Conservation (phyloP, 352 stramenopile species). For the Pythium brachiatum region DNA sequence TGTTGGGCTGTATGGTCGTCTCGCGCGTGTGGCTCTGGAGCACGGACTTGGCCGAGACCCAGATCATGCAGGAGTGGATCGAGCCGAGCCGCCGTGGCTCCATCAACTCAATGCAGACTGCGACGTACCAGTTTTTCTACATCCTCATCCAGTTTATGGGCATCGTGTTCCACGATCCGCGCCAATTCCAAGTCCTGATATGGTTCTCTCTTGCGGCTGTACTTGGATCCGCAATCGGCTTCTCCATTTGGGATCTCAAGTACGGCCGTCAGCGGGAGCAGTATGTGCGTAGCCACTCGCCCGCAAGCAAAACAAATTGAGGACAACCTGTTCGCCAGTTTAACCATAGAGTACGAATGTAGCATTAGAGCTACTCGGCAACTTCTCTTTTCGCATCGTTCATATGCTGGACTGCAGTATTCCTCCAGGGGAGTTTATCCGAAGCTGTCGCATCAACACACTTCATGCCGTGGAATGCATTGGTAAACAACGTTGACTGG, state of each 20-base stretch:
- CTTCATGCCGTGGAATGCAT: no score
- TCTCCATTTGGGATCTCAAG: slow-evolving; percentile 26
- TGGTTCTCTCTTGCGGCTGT: slow-evolving; percentile 24
- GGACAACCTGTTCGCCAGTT: no score
- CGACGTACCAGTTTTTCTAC: slow-evolving; percentile 25
- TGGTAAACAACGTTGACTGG: no score
- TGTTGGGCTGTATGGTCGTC: slow-evolving; percentile 21
- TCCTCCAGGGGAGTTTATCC: no score
- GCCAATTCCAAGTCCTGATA: slow-evolving; percentile 23
- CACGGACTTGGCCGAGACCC: slow-evolving; percentile 25
- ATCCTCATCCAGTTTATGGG: slow-evolving; percentile 28
- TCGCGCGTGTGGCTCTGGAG: slow-evolving; percentile 27
- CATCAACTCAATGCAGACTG: slow-evolving; percentile 31
- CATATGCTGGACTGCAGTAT: no score
- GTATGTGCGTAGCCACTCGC: slow-evolving; percentile 3
- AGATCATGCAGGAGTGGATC: slow-evolving; percentile 32
- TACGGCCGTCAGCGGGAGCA: slow-evolving; percentile 16
- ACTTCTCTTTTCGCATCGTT: no score
- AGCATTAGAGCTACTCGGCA: no score
- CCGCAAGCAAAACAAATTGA: background rate
- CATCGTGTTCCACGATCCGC: slow-evolving; percentile 29
- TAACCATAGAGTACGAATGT: no score
- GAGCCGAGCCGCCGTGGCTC: slow-evolving; percentile 19
- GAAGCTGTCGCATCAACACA: no score
- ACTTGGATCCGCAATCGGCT: slow-evolving; percentile 17